phyloP scores from a whole-genome alignment of 2,329 filamentous ascomycete species.

The Botrytis sinoallii region DNA sequence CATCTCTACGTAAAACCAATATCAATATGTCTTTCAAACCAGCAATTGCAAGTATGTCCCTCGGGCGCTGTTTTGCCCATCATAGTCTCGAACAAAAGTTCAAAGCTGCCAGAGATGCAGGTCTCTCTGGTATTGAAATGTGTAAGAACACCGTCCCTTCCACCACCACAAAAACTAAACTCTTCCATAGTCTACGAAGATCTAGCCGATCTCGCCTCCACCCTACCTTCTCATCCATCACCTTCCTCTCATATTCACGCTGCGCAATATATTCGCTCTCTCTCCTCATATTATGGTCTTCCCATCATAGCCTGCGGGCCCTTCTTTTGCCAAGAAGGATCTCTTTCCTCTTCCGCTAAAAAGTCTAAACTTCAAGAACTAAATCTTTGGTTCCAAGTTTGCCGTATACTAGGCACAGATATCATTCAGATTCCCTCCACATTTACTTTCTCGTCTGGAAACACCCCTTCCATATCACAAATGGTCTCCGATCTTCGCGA shows the following conservation, averaged over 20 bases:
- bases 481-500: slow-evolving; percentile 61
- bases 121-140: slow-evolving; percentile 68
- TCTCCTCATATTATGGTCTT: slow-evolving; percentile 56
- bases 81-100: slow-evolving; percentile 67
- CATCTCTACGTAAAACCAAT: background rate
- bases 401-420: slow-evolving; percentile 63
- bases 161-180: background rate
- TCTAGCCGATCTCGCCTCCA: slow-evolving; percentile 56
- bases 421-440: slow-evolving; percentile 74
- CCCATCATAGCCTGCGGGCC: slow-evolving; percentile 57
- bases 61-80: slow-evolving; percentile 47
- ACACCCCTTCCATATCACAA: slow-evolving; percentile 50
- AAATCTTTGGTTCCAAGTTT: slow-evolving; percentile 66
- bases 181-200: slow-evolving; percentile 62
- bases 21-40: slow-evolving; percentile 53
- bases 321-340: slow-evolving; percentile 74
- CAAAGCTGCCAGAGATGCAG: slow-evolving; percentile 61
- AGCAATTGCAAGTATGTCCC: slow-evolving; percentile 74
- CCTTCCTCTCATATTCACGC: slow-evolving; percentile 51
- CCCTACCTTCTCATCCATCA: slow-evolving; percentile 32
- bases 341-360: slow-evolving; percentile 60
- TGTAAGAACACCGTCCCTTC: slow-evolving; percentile 37
- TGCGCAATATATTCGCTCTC: slow-evolving; percentile 52
- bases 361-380: slow-evolving; percentile 58
- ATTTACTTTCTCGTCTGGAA: slow-evolving; percentile 41